Base-by-base conservation (phyloP, 768 basidiomycete species). In the Rickenella mellea region DNA sequence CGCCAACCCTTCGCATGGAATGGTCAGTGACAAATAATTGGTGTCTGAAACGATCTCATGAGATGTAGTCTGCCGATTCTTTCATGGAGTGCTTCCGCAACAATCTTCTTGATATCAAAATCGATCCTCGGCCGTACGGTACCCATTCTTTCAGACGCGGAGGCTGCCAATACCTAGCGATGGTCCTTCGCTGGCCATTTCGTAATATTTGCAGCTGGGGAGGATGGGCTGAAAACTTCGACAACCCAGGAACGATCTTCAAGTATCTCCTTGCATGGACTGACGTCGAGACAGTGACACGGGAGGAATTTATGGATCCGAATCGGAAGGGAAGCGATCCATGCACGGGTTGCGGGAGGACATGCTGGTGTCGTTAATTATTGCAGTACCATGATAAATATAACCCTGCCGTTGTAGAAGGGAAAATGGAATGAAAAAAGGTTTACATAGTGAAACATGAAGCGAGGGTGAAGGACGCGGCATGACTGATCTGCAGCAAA, bases 161-260 rank as follows among this genome's bases (percentile, higher is more conserved):
- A 6, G 66, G 67, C 0, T 65, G 63, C 42, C 67, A 71, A 42
- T 70, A 60, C 31, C 52, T 70, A 14, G 47, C 57, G 4, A 45
- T 53, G 5, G 45, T 52, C 7, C 44, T 51, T 1, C 56, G 60
- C 1, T 70, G 68, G 67, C 48, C 53, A 0, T 45, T 70, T 1
- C 44, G 60, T 0, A 45, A 48, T 3, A 65, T 72, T 19, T 72
- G 69, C 41, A 61, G 64, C 14, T 71, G 69, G 67, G 69, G 65
- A 27, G 70, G 69, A 3, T 71, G 69, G 69, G 46, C 52, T 1
- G 43, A 52, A 31, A 63, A 59, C 39, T 59, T 52, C 3, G 61
- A 69, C 27, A 60, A 60, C 4, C 56, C 57, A 38, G 33, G 63
- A 43, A 69, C 64, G 0, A 67, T 71, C 32, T 63, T 70, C 32